Evolutionary conservation across 345 rosid species (phyloP).

Genomic region (Hibiscus mutabilis): DNA sequence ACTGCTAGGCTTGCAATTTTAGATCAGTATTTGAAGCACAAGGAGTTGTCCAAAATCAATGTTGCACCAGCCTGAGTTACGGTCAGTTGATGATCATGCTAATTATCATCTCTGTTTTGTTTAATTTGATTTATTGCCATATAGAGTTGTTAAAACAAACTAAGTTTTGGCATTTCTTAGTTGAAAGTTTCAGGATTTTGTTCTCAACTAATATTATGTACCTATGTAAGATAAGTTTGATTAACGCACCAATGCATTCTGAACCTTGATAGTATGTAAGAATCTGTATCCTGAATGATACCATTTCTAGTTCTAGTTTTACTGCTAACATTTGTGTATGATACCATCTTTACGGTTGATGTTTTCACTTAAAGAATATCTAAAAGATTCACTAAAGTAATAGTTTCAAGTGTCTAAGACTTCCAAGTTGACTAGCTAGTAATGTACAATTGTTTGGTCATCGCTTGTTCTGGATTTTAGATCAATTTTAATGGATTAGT

Average conservation of each 20-base stretch:
- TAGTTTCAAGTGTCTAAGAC: background rate
- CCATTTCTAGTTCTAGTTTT: background rate
- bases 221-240: background rate
- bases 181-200: background rate
- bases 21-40: slow-evolving; percentile 52
- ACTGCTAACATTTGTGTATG: background rate
- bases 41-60: slow-evolving; percentile 36
- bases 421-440: background rate
- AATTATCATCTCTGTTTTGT: background rate
- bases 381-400: background rate
- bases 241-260: background rate
- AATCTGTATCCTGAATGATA: background rate
- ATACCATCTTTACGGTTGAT: background rate
- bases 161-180: background rate
- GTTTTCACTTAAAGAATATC: background rate
- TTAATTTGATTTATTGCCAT: background rate
- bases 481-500: no score
- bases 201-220: background rate
- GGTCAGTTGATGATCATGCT: background rate
- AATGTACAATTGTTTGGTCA: no score
- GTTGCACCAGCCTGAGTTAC: slow-evolving; percentile 22
- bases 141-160: background rate
- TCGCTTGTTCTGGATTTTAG: no score
- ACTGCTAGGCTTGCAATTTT: slow-evolving; percentile 76
- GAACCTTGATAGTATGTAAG: background rate